Conservation (phyloP, 352 stramenopile genomes). For the Pythium phragmiticola region DNA sequence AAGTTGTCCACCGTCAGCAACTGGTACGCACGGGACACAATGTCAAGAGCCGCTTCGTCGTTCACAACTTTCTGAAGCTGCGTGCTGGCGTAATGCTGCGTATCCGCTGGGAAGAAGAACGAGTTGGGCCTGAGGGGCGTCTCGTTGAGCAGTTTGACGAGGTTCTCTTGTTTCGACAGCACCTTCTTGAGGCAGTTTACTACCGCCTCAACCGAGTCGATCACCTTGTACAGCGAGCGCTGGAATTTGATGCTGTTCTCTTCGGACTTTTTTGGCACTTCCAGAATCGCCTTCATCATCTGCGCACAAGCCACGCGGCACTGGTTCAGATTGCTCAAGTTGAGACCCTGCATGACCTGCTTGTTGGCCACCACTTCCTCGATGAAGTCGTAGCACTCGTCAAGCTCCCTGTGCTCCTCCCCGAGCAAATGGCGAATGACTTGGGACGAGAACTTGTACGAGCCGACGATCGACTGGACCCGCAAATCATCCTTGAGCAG, state of each 20-base stretch:
- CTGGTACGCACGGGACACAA: slow-evolving; percentile 83
- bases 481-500: slow-evolving; percentile 84
- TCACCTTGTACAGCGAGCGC: slow-evolving; percentile 78
- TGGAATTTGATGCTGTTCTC: slow-evolving; percentile 89
- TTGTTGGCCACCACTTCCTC: slow-evolving; percentile 79
- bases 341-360: slow-evolving; percentile 78
- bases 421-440: slow-evolving; percentile 75
- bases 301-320: slow-evolving; percentile 66
- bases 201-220: slow-evolving; percentile 80
- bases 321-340: slow-evolving; percentile 76
- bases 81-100: slow-evolving; percentile 78
- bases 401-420: slow-evolving; percentile 81
- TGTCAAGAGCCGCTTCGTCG: slow-evolving; percentile 77
- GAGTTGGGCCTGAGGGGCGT: slow-evolving; percentile 84
- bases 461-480: slow-evolving; percentile 77
- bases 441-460: slow-evolving; percentile 88
- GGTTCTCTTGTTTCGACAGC: slow-evolving; percentile 78
- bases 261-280: slow-evolving; percentile 72
- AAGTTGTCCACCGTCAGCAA: slow-evolving; percentile 89
- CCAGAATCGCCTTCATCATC: slow-evolving; percentile 84
- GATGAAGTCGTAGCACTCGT: slow-evolving; percentile 86
- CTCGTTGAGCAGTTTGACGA: slow-evolving; percentile 85
- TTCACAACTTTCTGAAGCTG: slow-evolving; percentile 82
- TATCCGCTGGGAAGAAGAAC: slow-evolving; percentile 86
- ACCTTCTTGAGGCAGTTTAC: slow-evolving; percentile 87